These are phyloP conservation scores for Fusarium continuum DNA, from an alignment of 2,329 filamentous ascomycete species.

Conservation along the genomic window DNA sequence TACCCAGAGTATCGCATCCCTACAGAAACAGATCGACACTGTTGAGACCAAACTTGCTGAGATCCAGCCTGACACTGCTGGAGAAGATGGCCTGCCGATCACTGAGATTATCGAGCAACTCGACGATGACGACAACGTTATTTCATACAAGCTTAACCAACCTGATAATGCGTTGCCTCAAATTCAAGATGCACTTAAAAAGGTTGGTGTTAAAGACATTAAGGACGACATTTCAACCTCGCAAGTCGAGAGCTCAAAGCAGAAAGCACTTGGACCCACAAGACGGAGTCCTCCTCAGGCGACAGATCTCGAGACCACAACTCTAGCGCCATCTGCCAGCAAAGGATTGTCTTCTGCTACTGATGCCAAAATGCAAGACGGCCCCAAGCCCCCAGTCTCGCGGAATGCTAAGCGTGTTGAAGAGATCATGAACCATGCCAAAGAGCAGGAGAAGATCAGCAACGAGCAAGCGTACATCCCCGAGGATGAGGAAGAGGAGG, in stretches of 20 bases:
- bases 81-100: slow-evolving; percentile 78
- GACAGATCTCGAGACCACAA: slow-evolving; percentile 1
- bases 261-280: background rate
- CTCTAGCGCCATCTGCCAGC: slow-evolving; percentile 44
- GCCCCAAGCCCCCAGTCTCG: slow-evolving; percentile 49
- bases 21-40: slow-evolving; percentile 76
- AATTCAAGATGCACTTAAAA: slow-evolving; percentile 76
- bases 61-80: slow-evolving; percentile 67
- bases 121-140: slow-evolving; percentile 87
- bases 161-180: slow-evolving; percentile 74
- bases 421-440: slow-evolving; percentile 65
- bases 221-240: slow-evolving; percentile 16
- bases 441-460: slow-evolving; percentile 61
- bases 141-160: slow-evolving; percentile 72
- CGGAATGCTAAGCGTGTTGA: slow-evolving; percentile 60
- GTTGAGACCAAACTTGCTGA: slow-evolving; percentile 76
- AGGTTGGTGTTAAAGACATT: slow-evolving; percentile 74
- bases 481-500: slow-evolving; percentile 79
- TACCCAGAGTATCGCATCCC: slow-evolving; percentile 76
- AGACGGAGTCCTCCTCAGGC: background rate
- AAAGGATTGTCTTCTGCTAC: slow-evolving; percentile 72
- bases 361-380: slow-evolving; percentile 62
- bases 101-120: slow-evolving; percentile 93
- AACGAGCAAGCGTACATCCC: slow-evolving; percentile 66
- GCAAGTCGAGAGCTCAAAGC: background rate